Conservation (phyloP, 1,284 basidiomycete genomes). For the Microbotryum violaceum region DNA sequence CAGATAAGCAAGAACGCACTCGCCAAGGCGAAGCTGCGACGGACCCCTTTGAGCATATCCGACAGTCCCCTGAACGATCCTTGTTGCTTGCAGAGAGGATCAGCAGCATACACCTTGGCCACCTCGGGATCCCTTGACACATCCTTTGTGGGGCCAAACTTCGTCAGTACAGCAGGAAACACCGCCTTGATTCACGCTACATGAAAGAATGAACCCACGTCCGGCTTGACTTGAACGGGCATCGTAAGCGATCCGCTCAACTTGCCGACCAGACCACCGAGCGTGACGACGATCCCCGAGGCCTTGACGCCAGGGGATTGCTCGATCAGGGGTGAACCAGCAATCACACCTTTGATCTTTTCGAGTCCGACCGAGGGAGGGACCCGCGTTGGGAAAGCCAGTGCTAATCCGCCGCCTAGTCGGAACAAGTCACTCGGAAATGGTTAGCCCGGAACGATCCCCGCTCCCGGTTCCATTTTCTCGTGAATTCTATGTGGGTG, state of each 20-base stretch:
- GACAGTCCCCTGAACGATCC: constrained; percentile 36
- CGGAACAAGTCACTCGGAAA: no score
- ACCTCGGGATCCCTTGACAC: constrained; percentile 31
- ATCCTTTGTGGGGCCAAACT: constrained; percentile 12
- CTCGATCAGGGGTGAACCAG: constrained; percentile 38
- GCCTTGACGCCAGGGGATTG: constrained; percentile 32
- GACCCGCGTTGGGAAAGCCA: constrained; percentile 38
- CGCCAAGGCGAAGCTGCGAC: neutral
- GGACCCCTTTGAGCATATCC: constrained; percentile 39
- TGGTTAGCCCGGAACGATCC: constrained; percentile 13
- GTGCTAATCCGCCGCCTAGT: constrained; percentile 37
- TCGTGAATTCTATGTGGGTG: neutral
- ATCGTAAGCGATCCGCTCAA: constrained; percentile 18
- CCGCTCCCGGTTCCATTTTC: neutral
- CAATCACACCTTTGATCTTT: constrained; percentile 38
- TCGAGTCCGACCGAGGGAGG: constrained; percentile 33
- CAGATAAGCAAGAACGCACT: neutral
- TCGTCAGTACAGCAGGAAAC: neutral
- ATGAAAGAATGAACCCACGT: constrained; percentile 7
- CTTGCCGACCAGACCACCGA: constrained; percentile 29
- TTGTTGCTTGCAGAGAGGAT: constrained; percentile 35
- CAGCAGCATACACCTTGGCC: constrained; percentile 30
- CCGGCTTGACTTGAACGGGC: constrained; percentile 30
- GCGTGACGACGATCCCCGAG: constrained; percentile 13
- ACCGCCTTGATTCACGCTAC: neutral